Conservation (phyloP, 305 asterid genomes). For the Striga hermonthica region DNA sequence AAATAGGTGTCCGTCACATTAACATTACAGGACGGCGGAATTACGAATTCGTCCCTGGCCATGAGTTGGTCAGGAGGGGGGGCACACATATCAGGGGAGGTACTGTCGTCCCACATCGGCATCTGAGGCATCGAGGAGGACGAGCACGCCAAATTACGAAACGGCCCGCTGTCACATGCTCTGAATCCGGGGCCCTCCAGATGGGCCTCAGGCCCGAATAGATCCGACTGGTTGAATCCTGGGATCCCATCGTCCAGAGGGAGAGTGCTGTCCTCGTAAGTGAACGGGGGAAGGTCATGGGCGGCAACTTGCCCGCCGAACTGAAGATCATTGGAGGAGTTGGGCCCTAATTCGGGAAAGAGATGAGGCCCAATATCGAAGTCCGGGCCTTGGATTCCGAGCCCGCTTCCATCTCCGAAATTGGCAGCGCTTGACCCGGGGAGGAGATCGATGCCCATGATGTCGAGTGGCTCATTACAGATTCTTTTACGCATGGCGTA, state of each 20-base stretch:
- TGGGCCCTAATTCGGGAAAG: conserved; percentile 33
- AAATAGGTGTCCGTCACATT: conserved; percentile 40
- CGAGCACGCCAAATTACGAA: conserved; percentile 35
- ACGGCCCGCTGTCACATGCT: conserved; percentile 34
- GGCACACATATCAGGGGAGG: conserved; percentile 36
- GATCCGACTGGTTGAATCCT: conserved; percentile 33
- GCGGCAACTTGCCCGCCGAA: conserved; percentile 29
- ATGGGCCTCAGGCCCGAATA: conserved; percentile 34
- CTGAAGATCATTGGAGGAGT: conserved; percentile 31
- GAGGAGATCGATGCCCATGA: conserved; percentile 40
- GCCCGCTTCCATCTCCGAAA: conserved; percentile 30
- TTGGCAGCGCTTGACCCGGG: conserved; percentile 33
- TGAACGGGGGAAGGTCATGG: conserved; percentile 28
- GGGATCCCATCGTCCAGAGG: conserved; percentile 27
- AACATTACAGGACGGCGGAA: conserved; percentile 28
- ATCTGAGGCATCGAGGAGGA: conserved; percentile 43
- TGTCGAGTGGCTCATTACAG: conserved; percentile 42
- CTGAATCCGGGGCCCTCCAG: conserved; percentile 10
- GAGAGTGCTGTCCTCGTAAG: conserved; percentile 31
- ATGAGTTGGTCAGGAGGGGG: conserved; percentile 38
- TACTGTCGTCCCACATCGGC: conserved; percentile 40
- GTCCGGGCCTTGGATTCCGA: conserved; percentile 43
- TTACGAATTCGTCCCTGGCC: conserved; percentile 28
- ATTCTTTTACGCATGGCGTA: conserved; percentile 69
- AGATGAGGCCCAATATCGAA: conserved; percentile 27